Evolutionary conservation across 176 grass and related monocot genomes (phyloP).

Genomic region (Otatea glauca): DNA sequence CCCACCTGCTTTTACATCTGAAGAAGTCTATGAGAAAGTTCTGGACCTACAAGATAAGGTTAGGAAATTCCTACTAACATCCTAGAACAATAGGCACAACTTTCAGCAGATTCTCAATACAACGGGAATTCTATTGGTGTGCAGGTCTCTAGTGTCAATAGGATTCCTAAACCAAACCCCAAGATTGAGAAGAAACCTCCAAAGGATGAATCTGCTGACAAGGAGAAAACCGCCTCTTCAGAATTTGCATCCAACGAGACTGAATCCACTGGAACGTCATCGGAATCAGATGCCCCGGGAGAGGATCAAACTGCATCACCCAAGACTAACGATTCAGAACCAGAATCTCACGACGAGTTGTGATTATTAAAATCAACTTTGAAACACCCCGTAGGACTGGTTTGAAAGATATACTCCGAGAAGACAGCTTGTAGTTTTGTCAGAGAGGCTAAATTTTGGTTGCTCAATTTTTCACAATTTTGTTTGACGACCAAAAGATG

Average conservation of each 20-base stretch:
- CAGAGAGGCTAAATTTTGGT: constrained; percentile 15
- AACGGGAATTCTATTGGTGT: constrained; percentile 7
- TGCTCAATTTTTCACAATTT: constrained; percentile 46
- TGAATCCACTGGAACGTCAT: constrained; percentile 33
- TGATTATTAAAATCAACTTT: constrained; percentile 44
- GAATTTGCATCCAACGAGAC: constrained; percentile 49
- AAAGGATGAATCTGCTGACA: constrained; percentile 63
- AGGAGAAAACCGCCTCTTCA: constrained; percentile 55
- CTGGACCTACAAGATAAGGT: constrained; percentile 84
- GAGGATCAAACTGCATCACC: constrained; percentile 44
- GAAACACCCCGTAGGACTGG: not conserved
- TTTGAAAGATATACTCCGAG: constrained; percentile 19
- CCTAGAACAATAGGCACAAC: not conserved
- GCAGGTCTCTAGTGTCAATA: constrained; percentile 84
- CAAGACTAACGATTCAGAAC: constrained; percentile 56
- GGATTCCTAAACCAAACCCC: constrained; percentile 96
- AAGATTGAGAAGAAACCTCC: constrained; percentile 88
- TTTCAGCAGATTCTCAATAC: not conserved
- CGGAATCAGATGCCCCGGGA: constrained; percentile 45
- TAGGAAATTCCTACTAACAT: constrained; percentile 21
- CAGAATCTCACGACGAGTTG: constrained; percentile 82
- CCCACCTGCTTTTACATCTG: constrained; percentile 81
- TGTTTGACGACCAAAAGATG: constrained; percentile 30
- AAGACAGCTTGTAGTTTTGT: constrained; percentile 22
- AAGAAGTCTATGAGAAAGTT: constrained; percentile 76